These are phyloP conservation scores for Veloporphyrellus conicus DNA, from an alignment of 1,284 basidiomycete genomes.

Conservation along the genomic window DNA sequence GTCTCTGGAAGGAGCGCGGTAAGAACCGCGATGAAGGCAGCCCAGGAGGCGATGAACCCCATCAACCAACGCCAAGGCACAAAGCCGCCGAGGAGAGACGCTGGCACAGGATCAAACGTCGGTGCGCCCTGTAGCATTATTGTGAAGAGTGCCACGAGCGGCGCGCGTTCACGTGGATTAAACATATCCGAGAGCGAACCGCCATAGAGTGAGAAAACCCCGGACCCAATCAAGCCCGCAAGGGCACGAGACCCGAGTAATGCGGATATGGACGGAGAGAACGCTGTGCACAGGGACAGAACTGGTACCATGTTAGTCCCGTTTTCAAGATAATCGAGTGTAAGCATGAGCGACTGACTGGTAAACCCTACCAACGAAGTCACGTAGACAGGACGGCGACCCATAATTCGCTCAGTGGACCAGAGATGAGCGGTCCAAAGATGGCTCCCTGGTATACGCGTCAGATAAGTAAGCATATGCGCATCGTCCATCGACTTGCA, in stretches of 20 bases:
- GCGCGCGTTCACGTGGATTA: conserved; percentile 23
- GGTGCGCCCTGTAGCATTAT: conserved; percentile 29
- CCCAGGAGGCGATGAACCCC: conserved; percentile 24
- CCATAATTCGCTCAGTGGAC: conserved; percentile 28
- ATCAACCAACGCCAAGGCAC: conserved; percentile 29
- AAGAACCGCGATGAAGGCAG: conserved; percentile 17
- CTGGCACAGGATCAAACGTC: conserved; percentile 27
- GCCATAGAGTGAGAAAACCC: conserved; percentile 28
- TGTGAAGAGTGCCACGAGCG: conserved; percentile 28
- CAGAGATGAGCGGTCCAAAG: conserved; percentile 27
- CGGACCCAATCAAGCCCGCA: conserved; percentile 25
- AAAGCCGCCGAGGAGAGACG: conserved; percentile 20
- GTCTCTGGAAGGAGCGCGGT: conserved; percentile 23
- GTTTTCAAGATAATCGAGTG: background rate
- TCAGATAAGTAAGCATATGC: conserved; percentile 1
- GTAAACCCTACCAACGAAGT: conserved; percentile 22
- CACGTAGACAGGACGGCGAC: conserved; percentile 25
- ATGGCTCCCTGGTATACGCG: conserved; percentile 19
- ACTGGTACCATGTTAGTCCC: conserved; percentile 18
- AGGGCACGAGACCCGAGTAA: conserved; percentile 19
- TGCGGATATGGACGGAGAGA: conserved; percentile 20
- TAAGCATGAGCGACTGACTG: conserved; percentile 9
- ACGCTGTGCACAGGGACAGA: conserved; percentile 20
- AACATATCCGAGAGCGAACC: conserved; percentile 30
- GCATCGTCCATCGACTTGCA: conserved; percentile 5